These are phyloP conservation scores for Axilococcus clingmanii DNA, from an alignment of 139 green algal species.

Conservation along the genomic window DNA sequence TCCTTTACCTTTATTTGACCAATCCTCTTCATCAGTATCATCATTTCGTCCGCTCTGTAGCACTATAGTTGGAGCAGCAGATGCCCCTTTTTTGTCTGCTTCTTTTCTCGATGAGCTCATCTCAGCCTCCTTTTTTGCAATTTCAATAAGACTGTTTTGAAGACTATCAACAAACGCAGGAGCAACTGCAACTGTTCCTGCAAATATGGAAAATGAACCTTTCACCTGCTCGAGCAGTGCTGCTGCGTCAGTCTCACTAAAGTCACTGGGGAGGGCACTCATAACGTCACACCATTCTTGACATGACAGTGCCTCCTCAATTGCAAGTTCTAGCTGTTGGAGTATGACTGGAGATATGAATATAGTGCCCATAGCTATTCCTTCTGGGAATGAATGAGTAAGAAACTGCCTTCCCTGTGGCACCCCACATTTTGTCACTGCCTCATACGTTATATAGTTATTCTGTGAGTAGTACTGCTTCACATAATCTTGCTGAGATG, in stretches of 20 bases:
- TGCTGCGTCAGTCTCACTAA: conserved; percentile 1
- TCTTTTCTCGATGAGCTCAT: background rate
- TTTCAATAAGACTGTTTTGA: no score
- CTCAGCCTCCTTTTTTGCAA: background rate
- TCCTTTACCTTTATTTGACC: conserved; percentile 38
- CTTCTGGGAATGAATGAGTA: conserved; percentile 45
- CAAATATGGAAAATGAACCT: background rate
- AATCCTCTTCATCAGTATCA: conserved; percentile 40
- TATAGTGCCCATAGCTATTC: conserved; percentile 43
- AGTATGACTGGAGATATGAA: conserved; percentile 50
- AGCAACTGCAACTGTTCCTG: background rate
- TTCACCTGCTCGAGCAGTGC: background rate
- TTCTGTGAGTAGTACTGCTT: conserved; percentile 74
- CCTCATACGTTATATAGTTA: conserved; percentile 63
- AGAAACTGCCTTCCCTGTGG: conserved; percentile 36
- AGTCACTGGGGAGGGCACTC: background rate
- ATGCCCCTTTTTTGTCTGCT: background rate
- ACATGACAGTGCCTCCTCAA: conserved; percentile 18
- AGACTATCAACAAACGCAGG: background rate
- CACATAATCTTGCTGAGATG: conserved; percentile 54
- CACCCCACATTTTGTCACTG: conserved; percentile 50
- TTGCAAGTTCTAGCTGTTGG: conserved; percentile 15
- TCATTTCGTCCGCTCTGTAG: no score
- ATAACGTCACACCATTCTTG: conserved; percentile 1
- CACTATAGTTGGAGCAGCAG: background rate